Evolutionary conservation across 441 rosid species (phyloP).

Genomic region (Viola pubescens): DNA sequence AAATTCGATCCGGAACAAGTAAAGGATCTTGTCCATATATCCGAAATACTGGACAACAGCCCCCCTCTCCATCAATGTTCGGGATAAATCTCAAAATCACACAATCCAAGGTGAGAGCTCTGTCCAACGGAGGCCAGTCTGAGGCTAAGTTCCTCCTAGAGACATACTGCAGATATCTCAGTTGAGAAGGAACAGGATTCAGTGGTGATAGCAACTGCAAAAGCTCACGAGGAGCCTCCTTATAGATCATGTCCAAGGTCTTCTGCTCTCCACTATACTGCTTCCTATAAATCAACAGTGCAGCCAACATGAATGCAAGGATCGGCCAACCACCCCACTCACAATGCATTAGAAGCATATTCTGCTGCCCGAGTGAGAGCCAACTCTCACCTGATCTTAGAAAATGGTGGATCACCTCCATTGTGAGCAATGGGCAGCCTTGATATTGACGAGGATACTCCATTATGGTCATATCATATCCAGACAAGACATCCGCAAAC

Average conservation of each 20-base stretch:
- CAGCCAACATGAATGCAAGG: slow-evolving; percentile 77
- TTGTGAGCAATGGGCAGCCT: slow-evolving; percentile 72
- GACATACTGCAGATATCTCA: slow-evolving; percentile 80
- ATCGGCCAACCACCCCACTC: slow-evolving; percentile 85
- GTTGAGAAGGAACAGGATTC: slow-evolving; percentile 83
- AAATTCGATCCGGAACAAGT: slow-evolving; percentile 44
- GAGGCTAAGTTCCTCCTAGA: slow-evolving; percentile 80
- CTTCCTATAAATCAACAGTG: slow-evolving; percentile 75
- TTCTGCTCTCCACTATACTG: slow-evolving; percentile 77
- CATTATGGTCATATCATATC: slow-evolving; percentile 82
- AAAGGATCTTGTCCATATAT: slow-evolving; percentile 83
- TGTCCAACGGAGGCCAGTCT: slow-evolving; percentile 91
- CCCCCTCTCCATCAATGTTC: slow-evolving; percentile 62
- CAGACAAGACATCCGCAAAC: slow-evolving; percentile 51
- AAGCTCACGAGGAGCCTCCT: slow-evolving; percentile 87
- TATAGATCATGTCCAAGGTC: slow-evolving; percentile 90
- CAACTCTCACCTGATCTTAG: slow-evolving; percentile 90
- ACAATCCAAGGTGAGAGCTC: slow-evolving; percentile 85
- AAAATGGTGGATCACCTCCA: slow-evolving; percentile 87
- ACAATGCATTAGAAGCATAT: slow-evolving; percentile 85
- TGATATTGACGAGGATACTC: slow-evolving; percentile 93
- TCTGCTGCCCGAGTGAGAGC: slow-evolving; percentile 74
- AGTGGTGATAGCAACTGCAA: slow-evolving; percentile 67
- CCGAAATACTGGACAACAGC: slow-evolving; percentile 77
- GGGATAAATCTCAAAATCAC: slow-evolving; percentile 74